Conservation (phyloP, 495 filamentous ascomycete species). For the Schizothecium vesticola region DNA sequence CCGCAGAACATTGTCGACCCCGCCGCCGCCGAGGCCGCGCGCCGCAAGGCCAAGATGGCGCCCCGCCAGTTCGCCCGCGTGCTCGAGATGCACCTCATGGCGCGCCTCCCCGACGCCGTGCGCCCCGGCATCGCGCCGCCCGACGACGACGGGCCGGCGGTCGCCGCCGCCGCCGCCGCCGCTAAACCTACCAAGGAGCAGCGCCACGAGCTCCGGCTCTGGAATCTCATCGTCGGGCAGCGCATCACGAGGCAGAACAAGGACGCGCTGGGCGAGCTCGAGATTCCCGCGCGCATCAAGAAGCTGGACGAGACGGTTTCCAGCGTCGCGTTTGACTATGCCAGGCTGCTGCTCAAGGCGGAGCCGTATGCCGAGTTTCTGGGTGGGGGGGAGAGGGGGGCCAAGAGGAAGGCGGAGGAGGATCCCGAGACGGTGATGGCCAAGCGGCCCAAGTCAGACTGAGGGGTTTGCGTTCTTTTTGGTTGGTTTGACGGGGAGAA, state of each 20-base stretch:
- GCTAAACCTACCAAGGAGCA: constrained; percentile 30
- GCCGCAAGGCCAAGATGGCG: constrained; percentile 66
- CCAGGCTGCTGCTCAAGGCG: constrained; percentile 51
- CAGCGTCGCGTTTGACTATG: constrained; percentile 79
- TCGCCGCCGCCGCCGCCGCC: not conserved
- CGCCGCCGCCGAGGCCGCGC: constrained; percentile 53
- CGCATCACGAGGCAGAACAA: constrained; percentile 73
- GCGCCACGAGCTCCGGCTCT: constrained; percentile 62
- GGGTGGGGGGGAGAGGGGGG: not conserved
- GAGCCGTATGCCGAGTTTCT: constrained; percentile 3
- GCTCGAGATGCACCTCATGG: constrained; percentile 84
- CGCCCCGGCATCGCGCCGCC: constrained; percentile 38
- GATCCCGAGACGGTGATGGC: not conserved
- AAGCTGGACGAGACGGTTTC: constrained; percentile 74
- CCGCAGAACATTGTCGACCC: constrained; percentile 58
- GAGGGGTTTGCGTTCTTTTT: not conserved
- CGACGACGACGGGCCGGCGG: constrained; percentile 13
- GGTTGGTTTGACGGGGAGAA: not conserved
- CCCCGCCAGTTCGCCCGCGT: constrained; percentile 82
- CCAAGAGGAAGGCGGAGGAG: not conserved
- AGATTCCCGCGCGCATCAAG: constrained; percentile 66
- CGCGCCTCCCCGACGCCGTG: constrained; percentile 58
- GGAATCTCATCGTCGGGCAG: constrained; percentile 78
- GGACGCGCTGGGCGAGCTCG: constrained; percentile 72
- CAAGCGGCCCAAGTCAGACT: not conserved